Base-by-base conservation (phyloP, 164 flowering plant species). In the Stephania yunnanensis region DNA sequence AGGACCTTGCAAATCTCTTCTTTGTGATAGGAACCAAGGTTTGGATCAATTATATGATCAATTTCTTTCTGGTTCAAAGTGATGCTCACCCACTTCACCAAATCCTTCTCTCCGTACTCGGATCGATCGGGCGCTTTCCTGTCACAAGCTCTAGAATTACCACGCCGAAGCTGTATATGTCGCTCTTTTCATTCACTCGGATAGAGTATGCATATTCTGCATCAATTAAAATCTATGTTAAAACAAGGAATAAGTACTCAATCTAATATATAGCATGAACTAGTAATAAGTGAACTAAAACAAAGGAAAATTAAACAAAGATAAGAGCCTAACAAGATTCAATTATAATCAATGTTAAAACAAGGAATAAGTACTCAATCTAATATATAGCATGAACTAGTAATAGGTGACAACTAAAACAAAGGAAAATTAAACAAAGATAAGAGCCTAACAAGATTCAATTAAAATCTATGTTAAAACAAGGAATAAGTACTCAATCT, bases 161-260 rank as follows among this genome's bases (percentile, higher is more conserved):
- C 71, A 95, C 96, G 1, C 99, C 99, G 25, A 92, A 95, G 80
- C 99, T 95, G 88, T 95, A 95, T 10, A 86, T 91, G 76, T 95
- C 99, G 31, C 99, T 95, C 91, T 95, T 95, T 84, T 95, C 99
- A 11, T 92, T 95, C 82, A 95, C 98, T 52, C 98, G 82, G 4
- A 92, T 92, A 1, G 99, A 93, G 82, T 93, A 95, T 0, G 95
- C 99, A 80, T 95, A 95, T 83, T 95, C 99, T 95, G 90, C 83
- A 87, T 55, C 63, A 55, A 55, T 8, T 8, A 48, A 48, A 48
- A 48, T 48, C 11, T 48, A 8, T 48, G 53, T 48, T 48, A 48
- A 48, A 48, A 48, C 53, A 48, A 48, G 53, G 53, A 48, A 48
- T 7, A 12, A 48, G 2, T 8, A 48, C 0, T 8, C 11, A 48